These are phyloP conservation scores for Apiospora marii DNA, from an alignment of 2,329 filamentous ascomycete species.

Conservation along the genomic window DNA sequence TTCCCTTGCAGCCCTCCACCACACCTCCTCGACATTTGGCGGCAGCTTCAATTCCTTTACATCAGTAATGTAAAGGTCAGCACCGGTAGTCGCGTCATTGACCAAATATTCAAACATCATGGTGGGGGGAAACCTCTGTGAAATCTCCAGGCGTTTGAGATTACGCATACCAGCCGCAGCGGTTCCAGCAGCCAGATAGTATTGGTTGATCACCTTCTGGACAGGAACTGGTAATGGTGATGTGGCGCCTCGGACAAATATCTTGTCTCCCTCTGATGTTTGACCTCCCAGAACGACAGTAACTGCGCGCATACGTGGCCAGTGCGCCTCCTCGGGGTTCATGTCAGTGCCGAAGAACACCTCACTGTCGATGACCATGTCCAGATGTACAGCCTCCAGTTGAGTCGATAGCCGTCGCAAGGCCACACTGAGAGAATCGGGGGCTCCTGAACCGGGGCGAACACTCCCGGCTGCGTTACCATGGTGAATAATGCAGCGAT, in stretches of 20 bases:
- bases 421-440: neutral
- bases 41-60: neutral
- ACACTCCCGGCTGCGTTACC: too few species aligned
- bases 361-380: neutral
- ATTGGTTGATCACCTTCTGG: neutral
- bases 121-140: neutral
- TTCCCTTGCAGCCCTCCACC: neutral
- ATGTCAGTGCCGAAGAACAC: neutral
- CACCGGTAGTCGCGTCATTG: neutral
- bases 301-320: neutral
- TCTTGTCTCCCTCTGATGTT: too few species aligned
- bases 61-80: neutral
- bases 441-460: too few species aligned
- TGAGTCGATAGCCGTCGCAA: neutral
- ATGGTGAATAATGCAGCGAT: too few species aligned
- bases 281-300: neutral
- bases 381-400: neutral
- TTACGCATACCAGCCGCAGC: neutral
- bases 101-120: rapidly evolving
- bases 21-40: neutral
- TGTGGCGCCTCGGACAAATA: too few species aligned
- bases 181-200: neutral
- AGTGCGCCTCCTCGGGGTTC: neutral
- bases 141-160: neutral
- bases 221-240: too few species aligned